A percentile compares a stretch with the other conserved stretches of the same genome.
Evolutionary conservation across 805 yeast species (phyloP).

Genomic region (Yarrowia sp.): DNA sequence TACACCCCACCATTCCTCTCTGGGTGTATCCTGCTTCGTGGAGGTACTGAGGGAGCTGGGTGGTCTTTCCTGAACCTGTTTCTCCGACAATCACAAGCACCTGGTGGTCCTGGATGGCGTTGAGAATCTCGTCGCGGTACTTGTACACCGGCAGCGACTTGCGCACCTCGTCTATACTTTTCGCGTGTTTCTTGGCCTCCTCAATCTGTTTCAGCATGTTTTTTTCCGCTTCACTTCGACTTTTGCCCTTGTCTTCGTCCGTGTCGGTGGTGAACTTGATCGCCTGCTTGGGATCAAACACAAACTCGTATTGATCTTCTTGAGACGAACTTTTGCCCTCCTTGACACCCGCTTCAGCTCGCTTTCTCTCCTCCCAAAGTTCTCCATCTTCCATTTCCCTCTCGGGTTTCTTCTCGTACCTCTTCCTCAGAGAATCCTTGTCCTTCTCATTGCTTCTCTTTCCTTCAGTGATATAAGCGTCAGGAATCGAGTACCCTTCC

Average conservation of each 20-base stretch:
- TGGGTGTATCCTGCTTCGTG: slow-evolving; percentile 80
- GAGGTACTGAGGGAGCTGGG: slow-evolving; percentile 88
- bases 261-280: slow-evolving; percentile 61
- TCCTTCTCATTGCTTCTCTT: slow-evolving; percentile 63
- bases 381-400: slow-evolving; percentile 19
- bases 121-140: slow-evolving; percentile 65
- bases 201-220: slow-evolving; percentile 44
- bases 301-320: slow-evolving; percentile 67
- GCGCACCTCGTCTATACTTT: slow-evolving; percentile 52
- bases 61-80: slow-evolving; percentile 94
- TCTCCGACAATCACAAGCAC: slow-evolving; percentile 81
- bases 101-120: slow-evolving; percentile 67
- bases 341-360: slow-evolving; percentile 63
- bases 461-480: slow-evolving; percentile 59
- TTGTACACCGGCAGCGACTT: slow-evolving; percentile 77
- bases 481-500: slow-evolving; percentile 61
- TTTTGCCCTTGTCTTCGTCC: slow-evolving; percentile 51
- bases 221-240: slow-evolving; percentile 46
- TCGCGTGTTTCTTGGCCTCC: slow-evolving; percentile 51
- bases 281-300: slow-evolving; percentile 70
- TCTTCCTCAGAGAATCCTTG: slow-evolving; percentile 51
- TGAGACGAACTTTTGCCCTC: slow-evolving; percentile 50
- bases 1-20: slow-evolving; percentile 71
- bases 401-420: slow-evolving; percentile 21
- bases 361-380: slow-evolving; percentile 49